These are phyloP conservation scores for Eimeria brunetti DNA, from an alignment of 169 alveolate species.

Conservation along the genomic window DNA sequence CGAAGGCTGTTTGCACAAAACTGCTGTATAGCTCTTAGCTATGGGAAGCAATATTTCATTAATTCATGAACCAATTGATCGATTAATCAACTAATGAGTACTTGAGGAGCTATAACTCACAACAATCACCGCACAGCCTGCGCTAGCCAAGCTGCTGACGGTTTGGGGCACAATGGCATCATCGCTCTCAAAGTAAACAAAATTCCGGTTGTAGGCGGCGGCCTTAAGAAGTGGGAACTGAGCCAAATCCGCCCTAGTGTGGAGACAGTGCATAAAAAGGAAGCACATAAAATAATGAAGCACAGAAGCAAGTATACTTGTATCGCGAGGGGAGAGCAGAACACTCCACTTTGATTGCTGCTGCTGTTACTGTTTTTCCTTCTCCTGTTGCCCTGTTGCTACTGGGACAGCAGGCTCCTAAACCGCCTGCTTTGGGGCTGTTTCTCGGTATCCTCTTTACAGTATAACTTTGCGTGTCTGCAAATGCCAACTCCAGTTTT, in stretches of 20 bases:
- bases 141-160: conserved; percentile 84
- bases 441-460: neutral
- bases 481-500: neutral
- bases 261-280: neutral
- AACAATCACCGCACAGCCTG: conserved; percentile 84
- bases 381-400: too few relatives aligned
- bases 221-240: conserved; percentile 25
- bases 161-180: conserved; percentile 84
- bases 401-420: too few relatives aligned
- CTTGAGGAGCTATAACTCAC: conserved; percentile 67
- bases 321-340: neutral
- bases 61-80: too few relatives aligned
- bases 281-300: neutral
- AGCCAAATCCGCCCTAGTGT: conserved; percentile 42
- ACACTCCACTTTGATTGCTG: neutral
- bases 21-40: neutral
- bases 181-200: conserved; percentile 84
- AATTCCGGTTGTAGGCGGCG: conserved; percentile 77
- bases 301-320: neutral
- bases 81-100: neutral
- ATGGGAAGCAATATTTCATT: neutral
- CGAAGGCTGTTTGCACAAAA: too few relatives aligned
- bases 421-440: neutral
- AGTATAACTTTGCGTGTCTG: too few relatives aligned
- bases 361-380: too few relatives aligned